Conservation (phyloP, 192 early-diverging fungal genomes). For the Dimargaris cristalligena region DNA sequence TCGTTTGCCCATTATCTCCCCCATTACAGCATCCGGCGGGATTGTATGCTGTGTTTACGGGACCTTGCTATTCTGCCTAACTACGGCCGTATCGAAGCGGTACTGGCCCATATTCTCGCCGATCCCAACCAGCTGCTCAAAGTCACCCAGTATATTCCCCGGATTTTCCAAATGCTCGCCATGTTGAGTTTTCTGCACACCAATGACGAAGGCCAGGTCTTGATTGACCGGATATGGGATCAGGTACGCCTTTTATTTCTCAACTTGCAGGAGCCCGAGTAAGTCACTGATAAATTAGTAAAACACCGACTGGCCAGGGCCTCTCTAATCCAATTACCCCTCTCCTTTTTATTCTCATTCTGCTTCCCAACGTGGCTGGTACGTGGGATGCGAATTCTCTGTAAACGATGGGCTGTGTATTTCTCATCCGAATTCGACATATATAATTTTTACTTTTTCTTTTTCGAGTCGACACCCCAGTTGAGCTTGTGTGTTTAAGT, state of each 20-base stretch:
- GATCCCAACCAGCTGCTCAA: background rate
- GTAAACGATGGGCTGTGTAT: no score
- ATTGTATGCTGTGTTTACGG: background rate
- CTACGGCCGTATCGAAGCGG: background rate
- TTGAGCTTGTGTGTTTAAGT: no score
- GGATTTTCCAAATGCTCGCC: slow-evolving; percentile 3
- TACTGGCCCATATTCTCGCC: background rate
- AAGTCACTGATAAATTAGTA: background rate
- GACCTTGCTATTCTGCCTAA: background rate
- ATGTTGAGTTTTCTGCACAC: background rate
- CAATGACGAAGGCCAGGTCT: background rate
- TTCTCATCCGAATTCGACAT: no score
- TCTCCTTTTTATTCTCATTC: no score
- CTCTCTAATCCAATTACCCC: no score
- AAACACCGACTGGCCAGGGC: no score
- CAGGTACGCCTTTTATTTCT: background rate
- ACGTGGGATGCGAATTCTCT: no score
- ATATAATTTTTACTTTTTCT: no score
- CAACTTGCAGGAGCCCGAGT: background rate
- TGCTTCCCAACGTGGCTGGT: no score
- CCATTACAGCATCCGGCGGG: background rate
- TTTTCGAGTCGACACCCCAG: no score
- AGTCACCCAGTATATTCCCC: background rate
- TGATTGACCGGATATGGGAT: background rate
- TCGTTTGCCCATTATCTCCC: no score